Evolutionary conservation across 805 yeast genomes (phyloP).

Genomic region (Candida schatavii): DNA sequence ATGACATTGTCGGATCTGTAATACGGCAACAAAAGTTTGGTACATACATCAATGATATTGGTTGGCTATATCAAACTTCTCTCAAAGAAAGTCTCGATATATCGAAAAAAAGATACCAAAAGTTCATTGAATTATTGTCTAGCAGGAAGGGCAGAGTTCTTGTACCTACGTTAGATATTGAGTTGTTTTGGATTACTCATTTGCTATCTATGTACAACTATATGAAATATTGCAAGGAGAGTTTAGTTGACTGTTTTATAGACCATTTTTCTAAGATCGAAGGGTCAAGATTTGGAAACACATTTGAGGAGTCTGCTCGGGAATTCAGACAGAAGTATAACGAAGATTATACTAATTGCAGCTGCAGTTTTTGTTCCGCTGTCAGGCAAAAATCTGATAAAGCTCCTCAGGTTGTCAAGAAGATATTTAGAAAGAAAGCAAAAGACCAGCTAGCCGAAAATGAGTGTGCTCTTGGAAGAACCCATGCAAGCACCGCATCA

Average conservation of each 20-base stretch:
- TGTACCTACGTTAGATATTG: slow-evolving; percentile 27
- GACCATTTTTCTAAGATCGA: slow-evolving; percentile 27
- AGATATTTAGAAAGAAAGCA: neutral
- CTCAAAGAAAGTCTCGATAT: slow-evolving; percentile 12
- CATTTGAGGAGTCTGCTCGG: slow-evolving; percentile 14
- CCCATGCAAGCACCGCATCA: neutral
- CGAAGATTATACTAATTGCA: slow-evolving; percentile 19
- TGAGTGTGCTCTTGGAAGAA: neutral
- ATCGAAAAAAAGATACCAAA: slow-evolving; percentile 16
- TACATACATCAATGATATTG: slow-evolving; percentile 16
- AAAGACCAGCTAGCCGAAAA: too few relatives aligned
- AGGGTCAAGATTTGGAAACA: slow-evolving; percentile 13
- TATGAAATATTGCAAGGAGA: slow-evolving; percentile 10
- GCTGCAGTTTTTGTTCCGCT: slow-evolving; percentile 17
- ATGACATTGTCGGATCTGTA: slow-evolving; percentile 25
- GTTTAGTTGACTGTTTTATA: slow-evolving; percentile 7
- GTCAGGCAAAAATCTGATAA: neutral
- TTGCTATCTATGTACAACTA: slow-evolving; percentile 17
- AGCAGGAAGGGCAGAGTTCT: slow-evolving; percentile 5
- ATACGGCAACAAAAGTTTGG: slow-evolving; percentile 21
- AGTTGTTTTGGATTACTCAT: slow-evolving; percentile 28
- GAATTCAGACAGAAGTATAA: slow-evolving; percentile 3
- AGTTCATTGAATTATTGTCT: slow-evolving; percentile 13
- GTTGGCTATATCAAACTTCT: slow-evolving; percentile 17
- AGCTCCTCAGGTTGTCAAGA: neutral